Percentiles rank a stretch among this genome's conserved stretches.
Conservation (phyloP, 2,329 filamentous ascomycete genomes). For the Amphichorda felina region DNA sequence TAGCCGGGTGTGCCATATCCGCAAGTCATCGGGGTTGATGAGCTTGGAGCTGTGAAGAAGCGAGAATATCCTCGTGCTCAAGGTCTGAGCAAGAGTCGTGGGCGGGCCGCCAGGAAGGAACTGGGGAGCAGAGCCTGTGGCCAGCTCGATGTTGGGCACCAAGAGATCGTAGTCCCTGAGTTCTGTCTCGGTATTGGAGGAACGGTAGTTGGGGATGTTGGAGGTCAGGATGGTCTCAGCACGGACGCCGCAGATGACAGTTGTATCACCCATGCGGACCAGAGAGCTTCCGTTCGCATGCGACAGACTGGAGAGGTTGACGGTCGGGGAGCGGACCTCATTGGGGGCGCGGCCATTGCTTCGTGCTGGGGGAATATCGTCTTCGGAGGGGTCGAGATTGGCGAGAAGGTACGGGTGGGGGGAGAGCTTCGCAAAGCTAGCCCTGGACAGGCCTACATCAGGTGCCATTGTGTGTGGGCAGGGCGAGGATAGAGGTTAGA, state of each 20-base stretch:
- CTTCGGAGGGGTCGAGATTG: slow-evolving; percentile 57
- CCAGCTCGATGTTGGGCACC: slow-evolving; percentile 87
- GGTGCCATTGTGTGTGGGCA: slow-evolving; percentile 15
- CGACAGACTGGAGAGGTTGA: slow-evolving; percentile 75
- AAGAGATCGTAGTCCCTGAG: slow-evolving; percentile 58
- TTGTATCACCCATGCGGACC: slow-evolving; percentile 79
- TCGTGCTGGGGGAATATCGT: slow-evolving; percentile 41
- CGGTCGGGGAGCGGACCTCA: slow-evolving; percentile 58
- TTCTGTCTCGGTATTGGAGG: slow-evolving; percentile 29
- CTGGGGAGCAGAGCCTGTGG: slow-evolving; percentile 78
- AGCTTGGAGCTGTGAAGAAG: slow-evolving; percentile 62
- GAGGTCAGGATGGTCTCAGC: slow-evolving; percentile 70
- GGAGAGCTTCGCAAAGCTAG: slow-evolving; percentile 80
- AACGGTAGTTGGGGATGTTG: slow-evolving; percentile 58
- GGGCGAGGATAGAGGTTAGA: background rate
- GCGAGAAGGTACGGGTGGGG: slow-evolving; percentile 83
- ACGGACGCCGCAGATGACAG: slow-evolving; percentile 86
- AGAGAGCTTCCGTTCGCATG: slow-evolving; percentile 87
- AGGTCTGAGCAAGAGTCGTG: slow-evolving; percentile 65
- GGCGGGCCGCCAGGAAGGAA: slow-evolving; percentile 79
- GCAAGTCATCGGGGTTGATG: slow-evolving; percentile 54
- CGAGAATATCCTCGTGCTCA: slow-evolving; percentile 69
- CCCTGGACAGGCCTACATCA: slow-evolving; percentile 34
- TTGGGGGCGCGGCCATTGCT: slow-evolving; percentile 69
- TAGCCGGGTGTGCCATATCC: slow-evolving; percentile 55